Evolutionary conservation across 2,329 filamentous ascomycete species (phyloP).

Genomic region (Xylariomycetidae sp.): DNA sequence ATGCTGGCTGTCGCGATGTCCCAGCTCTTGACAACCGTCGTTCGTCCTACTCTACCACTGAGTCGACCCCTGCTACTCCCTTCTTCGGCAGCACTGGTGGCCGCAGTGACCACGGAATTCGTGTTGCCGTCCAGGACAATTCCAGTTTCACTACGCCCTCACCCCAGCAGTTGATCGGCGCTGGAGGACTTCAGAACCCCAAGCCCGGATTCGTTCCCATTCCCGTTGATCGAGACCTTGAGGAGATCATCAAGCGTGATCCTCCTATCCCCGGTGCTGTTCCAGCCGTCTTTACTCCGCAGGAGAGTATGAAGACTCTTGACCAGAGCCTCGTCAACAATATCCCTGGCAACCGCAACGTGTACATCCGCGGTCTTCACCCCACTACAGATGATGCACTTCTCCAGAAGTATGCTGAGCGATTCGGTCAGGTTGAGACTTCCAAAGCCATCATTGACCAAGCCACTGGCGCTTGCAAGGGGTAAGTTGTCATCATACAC

Average conservation of each 20-base stretch:
- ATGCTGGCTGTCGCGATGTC: constrained; percentile 48
- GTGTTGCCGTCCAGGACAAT: constrained; percentile 56
- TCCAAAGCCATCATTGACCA: constrained; percentile 99
- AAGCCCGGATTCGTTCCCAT: constrained; percentile 37
- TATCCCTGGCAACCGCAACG: constrained; percentile 87
- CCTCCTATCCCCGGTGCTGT: constrained; percentile 84
- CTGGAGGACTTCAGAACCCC: constrained; percentile 30
- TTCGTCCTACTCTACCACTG: constrained; percentile 63
- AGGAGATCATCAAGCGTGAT: constrained; percentile 66
- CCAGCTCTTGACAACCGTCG: constrained; percentile 62
- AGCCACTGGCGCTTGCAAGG: constrained; percentile 89
- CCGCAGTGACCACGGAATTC: constrained; percentile 55
- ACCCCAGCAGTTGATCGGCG: constrained; percentile 52
- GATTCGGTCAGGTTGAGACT: constrained; percentile 91
- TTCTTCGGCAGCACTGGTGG: constrained; percentile 56
- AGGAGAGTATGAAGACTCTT: constrained; percentile 80
- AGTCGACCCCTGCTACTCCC: constrained; percentile 62
- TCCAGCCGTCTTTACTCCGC: constrained; percentile 80
- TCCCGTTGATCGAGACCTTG: constrained; percentile 47
- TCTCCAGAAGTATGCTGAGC: constrained; percentile 72
- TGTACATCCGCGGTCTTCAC: constrained; percentile 94
- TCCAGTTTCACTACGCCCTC: constrained; percentile 64
- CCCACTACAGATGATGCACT: constrained; percentile 93
- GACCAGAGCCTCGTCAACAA: constrained; percentile 94
- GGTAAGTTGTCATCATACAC: too few relatives aligned